Base-by-base conservation (phyloP, 2,329 filamentous ascomycete species). In the Colletotrichum agaves region DNA sequence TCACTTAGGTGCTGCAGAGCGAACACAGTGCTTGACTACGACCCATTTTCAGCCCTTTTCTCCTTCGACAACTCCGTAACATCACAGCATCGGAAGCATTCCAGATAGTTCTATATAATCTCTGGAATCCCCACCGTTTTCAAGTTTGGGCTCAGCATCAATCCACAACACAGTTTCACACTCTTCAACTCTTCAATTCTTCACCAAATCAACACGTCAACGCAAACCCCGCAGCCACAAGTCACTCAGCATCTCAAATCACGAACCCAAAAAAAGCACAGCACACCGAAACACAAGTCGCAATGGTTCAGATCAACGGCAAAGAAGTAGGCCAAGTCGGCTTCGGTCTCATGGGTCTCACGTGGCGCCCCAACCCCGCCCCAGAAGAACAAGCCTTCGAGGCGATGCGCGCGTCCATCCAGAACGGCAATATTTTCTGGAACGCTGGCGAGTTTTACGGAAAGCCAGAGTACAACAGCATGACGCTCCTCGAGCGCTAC, bases 401-500 rank as follows among this genome's bases (percentile, higher is more conserved):
- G 47, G 84, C 86, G 11, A 81, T 91, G 77, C 84, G 85, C 71
- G 81, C 85, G 17, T 80, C 88, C 5, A 75, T 89, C 12, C 71
- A 77, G 23, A 74, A 75, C 11, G 81, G 83, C 62, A 78, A 77
- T 72, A 84, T 78, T 69, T 79, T 84, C 62, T 91, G 88, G 88
- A 91, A 90, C 72, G 88, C 82, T 41, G 89, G 83, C 69, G 88
- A 91, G 73, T 85, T 91, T 74, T 92, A 92, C 78, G 90, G 90
- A 43, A 79, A 81, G 0, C 83, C 84, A 1, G 80, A 86, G 19
- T 82, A 82, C 73, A 90, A 91, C 78, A 80, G 76, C 73, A 87
- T 90, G 73, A 84, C 85, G 35, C 77, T 91, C 10, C 77, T 92
- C 33, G 83, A 87, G 68, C 80, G 82, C 27, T 92, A 91, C 78